Base-by-base conservation (phyloP, 495 filamentous ascomycete species). In the Neurospora terricola region DNA sequence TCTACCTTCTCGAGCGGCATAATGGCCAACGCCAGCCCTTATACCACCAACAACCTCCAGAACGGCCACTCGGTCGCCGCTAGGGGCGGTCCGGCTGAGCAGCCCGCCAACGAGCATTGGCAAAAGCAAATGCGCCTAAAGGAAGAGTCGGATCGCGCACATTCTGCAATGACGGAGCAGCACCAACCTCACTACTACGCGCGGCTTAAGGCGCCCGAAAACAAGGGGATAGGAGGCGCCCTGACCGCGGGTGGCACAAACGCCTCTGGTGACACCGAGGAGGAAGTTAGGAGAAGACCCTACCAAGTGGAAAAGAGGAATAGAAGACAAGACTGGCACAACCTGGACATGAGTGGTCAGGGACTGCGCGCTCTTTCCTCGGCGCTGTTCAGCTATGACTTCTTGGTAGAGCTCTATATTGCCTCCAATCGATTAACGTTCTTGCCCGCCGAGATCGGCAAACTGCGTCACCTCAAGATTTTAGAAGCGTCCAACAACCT, bases 331-430 rank as follows among this genome's bases (percentile, higher is more conserved):
- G 90, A 93, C 76, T 98, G 96, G 96, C 85, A 91, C 76, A 92
- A 93, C 59, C 82, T 99, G 59, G 96, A 99, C 84, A 90, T 98
- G 77, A 94, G 94, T 77, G 96, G 94, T 1, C 96, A 98, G 83
- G 94, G 94, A 38, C 82, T 99, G 38, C 91, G 93, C 75, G 91
- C 91, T 45, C 85, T 98, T 21, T 88, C 94, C 2, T 80, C 88
- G 9, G 86, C 91, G 23, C 83, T 99, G 62, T 99, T 99, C 81
- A 81, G 83, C 72, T 98, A 97, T 82, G 85, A 82, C 21, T 97
- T 98, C 80, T 85, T 98, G 70, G 91, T 91, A 73, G 94, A 94
- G 78, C 86, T 99, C 30, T 97, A 96, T 80, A 89, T 99, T 40
- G 93, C 93, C 75, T 91, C 92, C 76, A 99, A 99, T 85, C 92